Conservation (phyloP, 1,139 yeast species). For the Suhomyces chickasaworum region DNA sequence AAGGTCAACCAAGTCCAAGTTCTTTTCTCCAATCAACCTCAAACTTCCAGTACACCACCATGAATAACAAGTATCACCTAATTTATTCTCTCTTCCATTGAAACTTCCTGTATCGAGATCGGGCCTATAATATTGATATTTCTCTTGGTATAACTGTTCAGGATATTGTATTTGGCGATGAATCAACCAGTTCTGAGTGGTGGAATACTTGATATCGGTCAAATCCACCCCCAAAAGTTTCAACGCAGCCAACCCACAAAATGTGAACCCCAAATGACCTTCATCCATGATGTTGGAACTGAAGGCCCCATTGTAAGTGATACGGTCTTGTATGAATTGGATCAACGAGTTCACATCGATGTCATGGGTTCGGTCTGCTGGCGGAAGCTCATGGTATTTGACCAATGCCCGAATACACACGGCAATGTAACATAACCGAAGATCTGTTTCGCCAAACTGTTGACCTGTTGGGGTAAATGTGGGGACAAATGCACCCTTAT, state of each 20-base stretch:
- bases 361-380: slow-evolving; percentile 31
- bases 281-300: slow-evolving; percentile 49
- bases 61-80: slow-evolving; percentile 86
- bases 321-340: slow-evolving; percentile 44
- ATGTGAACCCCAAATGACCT: slow-evolving; percentile 86
- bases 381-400: slow-evolving; percentile 37
- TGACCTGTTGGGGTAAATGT: slow-evolving; percentile 23
- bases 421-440: slow-evolving; percentile 78
- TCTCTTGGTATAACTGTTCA: slow-evolving; percentile 23
- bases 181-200: slow-evolving; percentile 58
- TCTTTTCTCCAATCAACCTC: slow-evolving; percentile 34
- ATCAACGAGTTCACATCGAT: slow-evolving; percentile 45
- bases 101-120: slow-evolving; percentile 74
- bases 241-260: slow-evolving; percentile 77
- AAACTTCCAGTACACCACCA: slow-evolving; percentile 84
- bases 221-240: slow-evolving; percentile 39
- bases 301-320: slow-evolving; percentile 69
- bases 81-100: slow-evolving; percentile 85
- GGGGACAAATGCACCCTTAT: slow-evolving; percentile 48
- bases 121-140: slow-evolving; percentile 39
- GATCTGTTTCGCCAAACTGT: slow-evolving; percentile 64
- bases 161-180: slow-evolving; percentile 61
- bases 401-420: slow-evolving; percentile 60
- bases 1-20: slow-evolving; percentile 37
- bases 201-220: slow-evolving; percentile 20